A percentile compares a stretch with the other conserved stretches of the same genome.
Evolutionary conservation across 192 early-diverging fungal species (phyloP).

Genomic region (Coemansia asiatica): DNA sequence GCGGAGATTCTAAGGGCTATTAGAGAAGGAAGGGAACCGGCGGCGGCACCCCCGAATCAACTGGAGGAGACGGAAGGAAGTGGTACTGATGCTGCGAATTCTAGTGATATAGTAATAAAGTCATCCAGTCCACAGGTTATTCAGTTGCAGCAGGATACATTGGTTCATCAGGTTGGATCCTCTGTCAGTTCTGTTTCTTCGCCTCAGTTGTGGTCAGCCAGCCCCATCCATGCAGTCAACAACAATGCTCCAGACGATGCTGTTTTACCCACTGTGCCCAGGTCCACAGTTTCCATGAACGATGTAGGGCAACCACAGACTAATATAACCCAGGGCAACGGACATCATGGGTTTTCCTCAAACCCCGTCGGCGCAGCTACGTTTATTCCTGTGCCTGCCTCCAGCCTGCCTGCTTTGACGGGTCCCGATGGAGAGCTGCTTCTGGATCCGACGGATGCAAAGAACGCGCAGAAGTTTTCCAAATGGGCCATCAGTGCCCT

Average conservation of each 20-base stretch:
- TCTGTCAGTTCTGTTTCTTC: no score
- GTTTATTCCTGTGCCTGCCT: slow-evolving; percentile 44
- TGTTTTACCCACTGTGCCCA: neutral
- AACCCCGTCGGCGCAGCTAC: slow-evolving; percentile 9
- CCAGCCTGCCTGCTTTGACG: slow-evolving; percentile 17
- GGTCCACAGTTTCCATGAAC: neutral
- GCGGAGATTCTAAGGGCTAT: slow-evolving; percentile 90
- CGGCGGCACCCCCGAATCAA: slow-evolving; percentile 42
- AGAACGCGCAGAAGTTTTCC: slow-evolving; percentile 80
- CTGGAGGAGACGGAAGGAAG: slow-evolving; percentile 28
- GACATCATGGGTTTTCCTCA: slow-evolving; percentile 4
- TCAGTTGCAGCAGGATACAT: no score
- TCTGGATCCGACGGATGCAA: slow-evolving; percentile 59
- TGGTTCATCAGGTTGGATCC: no score
- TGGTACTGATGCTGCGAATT: neutral
- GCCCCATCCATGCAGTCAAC: no score
- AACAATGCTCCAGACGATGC: neutral
- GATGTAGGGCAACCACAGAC: no score
- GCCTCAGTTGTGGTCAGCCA: no score
- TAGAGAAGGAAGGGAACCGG: slow-evolving; percentile 76
- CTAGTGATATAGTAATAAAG: no score
- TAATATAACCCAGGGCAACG: no score
- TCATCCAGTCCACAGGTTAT: no score
- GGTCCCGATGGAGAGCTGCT: slow-evolving; percentile 10
- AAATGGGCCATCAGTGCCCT: slow-evolving; percentile 92